Conservation (phyloP, 2,329 filamentous ascomycete species). For the Bisporella sp. region DNA sequence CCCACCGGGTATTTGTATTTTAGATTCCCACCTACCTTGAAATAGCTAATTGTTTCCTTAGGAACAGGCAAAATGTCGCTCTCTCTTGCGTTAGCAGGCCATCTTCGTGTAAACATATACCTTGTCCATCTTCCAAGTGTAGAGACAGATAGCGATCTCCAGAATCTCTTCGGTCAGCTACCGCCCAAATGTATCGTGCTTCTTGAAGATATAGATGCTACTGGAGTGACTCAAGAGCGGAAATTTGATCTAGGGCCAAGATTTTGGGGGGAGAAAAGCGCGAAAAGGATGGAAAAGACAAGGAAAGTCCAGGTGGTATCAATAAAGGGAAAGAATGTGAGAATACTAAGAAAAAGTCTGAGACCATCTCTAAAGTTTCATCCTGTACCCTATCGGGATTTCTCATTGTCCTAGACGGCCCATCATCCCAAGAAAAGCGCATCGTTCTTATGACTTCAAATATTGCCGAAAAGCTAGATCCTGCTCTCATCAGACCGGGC, state of each 20-base stretch:
- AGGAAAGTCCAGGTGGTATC: conserved; percentile 29
- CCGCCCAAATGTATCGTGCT: conserved; percentile 45
- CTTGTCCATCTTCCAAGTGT: conserved; percentile 44
- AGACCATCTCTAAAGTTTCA: conserved; percentile 21
- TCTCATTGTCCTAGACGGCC: conserved; percentile 75
- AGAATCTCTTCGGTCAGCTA: conserved; percentile 39
- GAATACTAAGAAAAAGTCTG: no score
- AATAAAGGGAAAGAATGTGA: no score
- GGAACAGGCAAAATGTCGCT: conserved; percentile 78
- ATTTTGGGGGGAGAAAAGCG: background rate
- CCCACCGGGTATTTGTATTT: conserved; percentile 45
- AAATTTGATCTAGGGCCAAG: conserved; percentile 38
- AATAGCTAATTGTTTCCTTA: background rate
- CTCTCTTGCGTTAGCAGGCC: conserved; percentile 81
- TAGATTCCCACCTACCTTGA: background rate
- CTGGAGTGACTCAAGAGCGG: conserved; percentile 29
- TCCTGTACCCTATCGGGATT: conserved; percentile 73
- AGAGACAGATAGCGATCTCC: conserved; percentile 36
- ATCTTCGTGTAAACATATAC: conserved; percentile 44
- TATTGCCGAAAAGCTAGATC: conserved; percentile 88
- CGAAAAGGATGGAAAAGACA: conserved; percentile 38
- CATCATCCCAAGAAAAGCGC: conserved; percentile 85
- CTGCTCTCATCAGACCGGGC: conserved; percentile 81
- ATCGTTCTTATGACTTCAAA: conserved; percentile 95
- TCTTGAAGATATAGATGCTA: conserved; percentile 46